Conservation (phyloP, 768 basidiomycete species). For the Mycena pura region DNA sequence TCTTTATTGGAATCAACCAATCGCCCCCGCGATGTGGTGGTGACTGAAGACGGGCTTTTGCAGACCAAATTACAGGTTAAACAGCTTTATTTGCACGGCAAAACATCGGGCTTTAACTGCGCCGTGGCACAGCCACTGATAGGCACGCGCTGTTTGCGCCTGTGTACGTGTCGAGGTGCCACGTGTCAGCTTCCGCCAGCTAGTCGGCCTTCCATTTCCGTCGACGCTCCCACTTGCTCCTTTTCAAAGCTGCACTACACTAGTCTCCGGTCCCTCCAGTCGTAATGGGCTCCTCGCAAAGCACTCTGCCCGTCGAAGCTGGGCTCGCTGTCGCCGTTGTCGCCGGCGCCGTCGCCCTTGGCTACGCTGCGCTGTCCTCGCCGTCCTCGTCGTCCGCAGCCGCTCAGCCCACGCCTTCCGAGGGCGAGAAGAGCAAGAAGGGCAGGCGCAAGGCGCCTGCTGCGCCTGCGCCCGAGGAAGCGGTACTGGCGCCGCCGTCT, state of each 20-base stretch:
- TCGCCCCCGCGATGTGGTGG: no score
- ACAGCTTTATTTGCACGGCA: neutral
- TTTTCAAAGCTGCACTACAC: neutral
- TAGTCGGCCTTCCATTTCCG: neutral
- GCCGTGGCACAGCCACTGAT: no score
- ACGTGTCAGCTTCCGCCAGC: neutral
- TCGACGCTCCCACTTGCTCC: neutral
- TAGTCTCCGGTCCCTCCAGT: neutral
- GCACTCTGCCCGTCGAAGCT: conserved; percentile 5
- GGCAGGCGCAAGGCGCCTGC: conserved; percentile 3
- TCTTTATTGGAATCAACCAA: no score
- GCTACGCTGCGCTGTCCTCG: neutral
- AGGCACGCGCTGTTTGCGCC: neutral
- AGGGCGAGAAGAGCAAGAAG: neutral
- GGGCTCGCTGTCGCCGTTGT: conserved; percentile 8
- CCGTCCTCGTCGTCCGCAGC: neutral
- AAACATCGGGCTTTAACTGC: no score
- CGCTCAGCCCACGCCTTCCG: neutral
- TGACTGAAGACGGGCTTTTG: no score
- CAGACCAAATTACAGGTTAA: neutral
- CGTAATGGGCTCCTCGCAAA: conserved; percentile 23
- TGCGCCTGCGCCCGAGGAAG: neutral
- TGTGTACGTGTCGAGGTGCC: conserved; percentile 5
- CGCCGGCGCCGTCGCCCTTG: conserved; percentile 13
- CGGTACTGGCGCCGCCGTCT: no score